A percentile compares a stretch with the other conserved stretches of the same genome.
These are phyloP conservation scores for Termitomyces sp. DNA, from an alignment of 768 basidiomycete genomes.

Conservation along the genomic window DNA sequence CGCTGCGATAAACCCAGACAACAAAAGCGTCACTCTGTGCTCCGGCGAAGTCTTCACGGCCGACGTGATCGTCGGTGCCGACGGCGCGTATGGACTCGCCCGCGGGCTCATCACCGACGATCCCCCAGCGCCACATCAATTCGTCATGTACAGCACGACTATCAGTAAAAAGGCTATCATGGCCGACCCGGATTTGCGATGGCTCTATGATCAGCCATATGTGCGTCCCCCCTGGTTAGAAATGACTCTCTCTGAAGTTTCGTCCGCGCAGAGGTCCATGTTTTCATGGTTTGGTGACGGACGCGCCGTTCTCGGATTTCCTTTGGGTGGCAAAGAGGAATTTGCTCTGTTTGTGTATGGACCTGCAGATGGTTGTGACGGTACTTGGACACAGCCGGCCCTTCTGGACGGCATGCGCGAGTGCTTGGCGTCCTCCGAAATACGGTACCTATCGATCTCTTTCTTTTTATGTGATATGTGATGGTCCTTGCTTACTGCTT, in stretches of 20 bases:
- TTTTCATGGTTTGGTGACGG: slow-evolving; percentile 31
- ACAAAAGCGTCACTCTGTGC: slow-evolving; percentile 25
- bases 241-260: not conserved
- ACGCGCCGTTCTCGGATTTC: slow-evolving; percentile 21
- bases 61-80: slow-evolving; percentile 54
- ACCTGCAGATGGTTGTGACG: slow-evolving; percentile 21
- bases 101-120: slow-evolving; percentile 15
- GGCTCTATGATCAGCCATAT: slow-evolving; percentile 20
- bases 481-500: not conserved
- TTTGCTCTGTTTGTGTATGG: slow-evolving; percentile 26
- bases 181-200: slow-evolving; percentile 31
- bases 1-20: slow-evolving; percentile 19
- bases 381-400: slow-evolving; percentile 23
- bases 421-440: slow-evolving; percentile 26
- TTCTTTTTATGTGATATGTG: not conserved
- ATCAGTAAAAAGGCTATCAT: slow-evolving; percentile 34
- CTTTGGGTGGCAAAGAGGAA: slow-evolving; percentile 28
- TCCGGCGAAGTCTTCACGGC: slow-evolving; percentile 37
- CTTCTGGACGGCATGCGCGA: slow-evolving; percentile 25
- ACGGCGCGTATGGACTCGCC: slow-evolving; percentile 28
- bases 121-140: slow-evolving; percentile 11
- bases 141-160: slow-evolving; percentile 39
- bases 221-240: slow-evolving; percentile 13
- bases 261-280: slow-evolving; percentile 19
- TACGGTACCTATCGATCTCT: slow-evolving; percentile 22